phyloP scores from a whole-genome alignment of 139 green algal genomes.

The Gonium pectorale region DNA sequence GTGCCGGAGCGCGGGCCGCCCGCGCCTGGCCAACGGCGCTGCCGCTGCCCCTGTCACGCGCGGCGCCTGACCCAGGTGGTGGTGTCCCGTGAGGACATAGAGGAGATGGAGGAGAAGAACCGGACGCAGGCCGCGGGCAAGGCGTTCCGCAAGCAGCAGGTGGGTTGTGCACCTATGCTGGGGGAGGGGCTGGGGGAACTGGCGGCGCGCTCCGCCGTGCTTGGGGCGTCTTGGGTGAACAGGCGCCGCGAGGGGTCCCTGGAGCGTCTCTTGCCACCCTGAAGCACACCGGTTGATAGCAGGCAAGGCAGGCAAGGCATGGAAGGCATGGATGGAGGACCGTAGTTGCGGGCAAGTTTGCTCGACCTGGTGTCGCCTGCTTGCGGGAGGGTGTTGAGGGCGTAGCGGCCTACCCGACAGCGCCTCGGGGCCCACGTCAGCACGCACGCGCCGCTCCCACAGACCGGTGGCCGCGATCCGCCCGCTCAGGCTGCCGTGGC shows the following conservation, averaged over 20 bases:
- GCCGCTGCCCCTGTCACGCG: constrained; percentile 39
- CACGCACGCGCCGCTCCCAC: neutral
- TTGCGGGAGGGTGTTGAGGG: neutral
- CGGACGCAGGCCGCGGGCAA: neutral
- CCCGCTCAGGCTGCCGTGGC: no score
- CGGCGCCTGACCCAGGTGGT: constrained; percentile 26
- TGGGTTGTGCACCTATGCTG: neutral
- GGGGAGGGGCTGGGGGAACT: neutral
- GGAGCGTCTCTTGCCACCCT: neutral
- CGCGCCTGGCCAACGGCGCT: neutral
- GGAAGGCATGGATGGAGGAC: neutral
- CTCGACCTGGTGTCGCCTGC: neutral
- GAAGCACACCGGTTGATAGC: neutral
- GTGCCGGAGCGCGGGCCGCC: neutral
- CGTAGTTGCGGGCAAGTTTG: neutral
- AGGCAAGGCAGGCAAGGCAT: neutral
- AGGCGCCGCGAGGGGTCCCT: neutral
- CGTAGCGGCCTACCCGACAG: neutral
- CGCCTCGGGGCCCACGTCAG: neutral
- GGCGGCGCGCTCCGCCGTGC: neutral
- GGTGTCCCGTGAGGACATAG: constrained; percentile 11
- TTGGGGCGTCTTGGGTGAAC: no score
- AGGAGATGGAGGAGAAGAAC: constrained; percentile 2
- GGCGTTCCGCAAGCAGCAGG: constrained; percentile 23
- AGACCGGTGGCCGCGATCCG: neutral